Base-by-base conservation (phyloP, 352 stramenopile species). In the Lagenidium sp. region DNA sequence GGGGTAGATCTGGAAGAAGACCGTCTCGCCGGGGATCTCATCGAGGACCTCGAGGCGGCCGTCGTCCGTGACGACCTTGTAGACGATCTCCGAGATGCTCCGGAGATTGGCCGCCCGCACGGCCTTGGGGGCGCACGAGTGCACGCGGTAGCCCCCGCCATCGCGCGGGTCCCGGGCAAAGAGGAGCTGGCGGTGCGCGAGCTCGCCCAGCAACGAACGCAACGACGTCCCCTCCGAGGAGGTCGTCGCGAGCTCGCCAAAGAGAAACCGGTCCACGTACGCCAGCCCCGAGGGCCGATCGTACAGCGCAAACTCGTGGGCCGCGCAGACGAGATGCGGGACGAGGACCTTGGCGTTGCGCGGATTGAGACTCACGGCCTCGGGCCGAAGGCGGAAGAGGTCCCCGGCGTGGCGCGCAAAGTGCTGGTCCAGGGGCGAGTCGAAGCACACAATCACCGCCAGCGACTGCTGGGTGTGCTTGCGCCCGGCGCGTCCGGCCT, bases 371-470 rank as follows among this genome's bases (percentile, higher is more conserved):
- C 63, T 78, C 11, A 85, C 86, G 1, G 80, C 64, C 55, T 97
- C 88, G 15, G 81, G 73, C 12, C 58, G 36, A 6, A 85, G 50
- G 21, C 67, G 37, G 20, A 97, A 88, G 20, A 97, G 65, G 28
- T 83, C 67, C 6, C 34, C 21, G 0, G 66, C 63, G 34, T 93
- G 60, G 1, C 68, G 53, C 5, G 78, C 75, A 62, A 95, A 87
- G 57, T 94, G 81, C 44, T 99, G 95, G 38, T 99, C 96, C 12
- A 97, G 65, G 8, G 95, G 92, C 6, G 85, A 70, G 56, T 97
- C 86, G 46, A 98, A 98, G 52, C 85, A 97, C 23, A 99, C 66
- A 49, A 98, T 85, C n/a, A 98, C 70, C 0, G 93, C 76, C 7
- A 97, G 69, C 7, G 89, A 98, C 41, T 78, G 61, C 38, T 79